These are phyloP conservation scores for Pestalotiopsis sp. DNA, from an alignment of 2,329 filamentous ascomycete species.

Conservation along the genomic window DNA sequence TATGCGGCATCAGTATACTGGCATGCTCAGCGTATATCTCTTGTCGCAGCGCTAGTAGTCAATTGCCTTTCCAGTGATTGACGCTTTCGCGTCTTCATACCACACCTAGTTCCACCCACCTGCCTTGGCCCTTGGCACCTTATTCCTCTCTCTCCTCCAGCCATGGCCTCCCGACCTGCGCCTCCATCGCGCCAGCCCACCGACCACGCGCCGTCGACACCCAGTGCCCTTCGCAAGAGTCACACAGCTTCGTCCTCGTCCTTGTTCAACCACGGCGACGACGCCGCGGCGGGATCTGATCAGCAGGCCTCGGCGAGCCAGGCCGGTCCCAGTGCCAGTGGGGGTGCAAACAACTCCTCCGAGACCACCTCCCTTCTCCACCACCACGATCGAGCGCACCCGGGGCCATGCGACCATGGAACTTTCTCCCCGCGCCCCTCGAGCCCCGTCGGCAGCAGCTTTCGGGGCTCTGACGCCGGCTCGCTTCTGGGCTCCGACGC, in stretches of 20 bases:
- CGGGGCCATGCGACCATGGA: slow-evolving; percentile 68
- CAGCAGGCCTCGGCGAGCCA: slow-evolving; percentile 1
- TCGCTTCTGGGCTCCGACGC: slow-evolving; percentile 35
- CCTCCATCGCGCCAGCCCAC: slow-evolving; percentile 12
- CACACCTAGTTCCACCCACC: too few species aligned
- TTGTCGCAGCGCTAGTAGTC: not conserved
- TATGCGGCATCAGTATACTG: not conserved
- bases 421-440: slow-evolving; percentile 72
- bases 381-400: slow-evolving; percentile 40
- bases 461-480: slow-evolving; percentile 27
- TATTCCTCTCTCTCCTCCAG: too few species aligned
- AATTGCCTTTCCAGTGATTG: not conserved
- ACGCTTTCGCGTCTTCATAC: too few species aligned
- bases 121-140: too few species aligned
- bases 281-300: not conserved
- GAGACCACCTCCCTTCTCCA: slow-evolving; percentile 53
- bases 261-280: slow-evolving; percentile 17
- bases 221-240: slow-evolving; percentile 33
- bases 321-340: slow-evolving; percentile 21
- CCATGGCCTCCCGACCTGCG: slow-evolving; percentile 5
- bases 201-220: slow-evolving; percentile 30
- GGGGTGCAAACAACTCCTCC: slow-evolving; percentile 11
- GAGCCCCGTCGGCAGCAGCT: slow-evolving; percentile 44
- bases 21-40: not conserved
- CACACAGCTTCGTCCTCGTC: slow-evolving; percentile 28